A percentile compares a stretch with the other conserved stretches of the same genome.
Evolutionary conservation across 176 grass and related monocot genomes (phyloP).

Genomic region (Pontederia paniculata): DNA sequence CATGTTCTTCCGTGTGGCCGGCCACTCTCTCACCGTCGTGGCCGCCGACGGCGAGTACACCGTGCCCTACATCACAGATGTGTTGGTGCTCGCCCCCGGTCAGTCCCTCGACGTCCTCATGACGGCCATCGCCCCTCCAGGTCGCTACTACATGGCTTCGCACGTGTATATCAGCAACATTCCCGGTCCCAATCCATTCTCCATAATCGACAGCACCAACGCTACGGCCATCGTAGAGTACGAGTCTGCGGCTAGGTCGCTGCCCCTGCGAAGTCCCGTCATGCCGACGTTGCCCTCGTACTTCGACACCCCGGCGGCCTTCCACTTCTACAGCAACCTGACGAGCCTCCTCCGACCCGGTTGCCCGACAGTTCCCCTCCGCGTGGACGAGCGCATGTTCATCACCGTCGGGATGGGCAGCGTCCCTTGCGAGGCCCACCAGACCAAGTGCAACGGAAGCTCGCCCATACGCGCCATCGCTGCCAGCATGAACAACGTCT

Average conservation of each 20-base stretch:
- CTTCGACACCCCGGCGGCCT: slow-evolving; percentile 8
- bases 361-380: slow-evolving; percentile 23
- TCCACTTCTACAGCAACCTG: slow-evolving; percentile 5
- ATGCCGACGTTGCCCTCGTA: slow-evolving; percentile 19
- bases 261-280: background rate
- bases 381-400: slow-evolving; percentile 21
- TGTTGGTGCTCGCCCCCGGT: slow-evolving; percentile 30
- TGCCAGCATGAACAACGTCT: slow-evolving; percentile 21
- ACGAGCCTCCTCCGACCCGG: slow-evolving; percentile 8
- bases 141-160: slow-evolving; percentile 18
- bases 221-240: slow-evolving; percentile 15
- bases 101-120: slow-evolving; percentile 41
- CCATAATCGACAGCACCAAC: too few relatives aligned
- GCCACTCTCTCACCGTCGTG: slow-evolving; percentile 44
- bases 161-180: slow-evolving; percentile 12
- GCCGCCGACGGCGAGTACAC: slow-evolving; percentile 35
- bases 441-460: slow-evolving; percentile 22
- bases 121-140: slow-evolving; percentile 16
- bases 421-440: slow-evolving; percentile 6
- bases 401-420: slow-evolving; percentile 23
- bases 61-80: slow-evolving; percentile 31
- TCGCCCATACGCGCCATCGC: slow-evolving; percentile 17
- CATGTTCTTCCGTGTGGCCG: slow-evolving; percentile 34
- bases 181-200: slow-evolving; percentile 16
- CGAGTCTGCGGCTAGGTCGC: background rate